Evolutionary conservation across 768 basidiomycete species (phyloP).

Genomic region (Sarcodon sp.): DNA sequence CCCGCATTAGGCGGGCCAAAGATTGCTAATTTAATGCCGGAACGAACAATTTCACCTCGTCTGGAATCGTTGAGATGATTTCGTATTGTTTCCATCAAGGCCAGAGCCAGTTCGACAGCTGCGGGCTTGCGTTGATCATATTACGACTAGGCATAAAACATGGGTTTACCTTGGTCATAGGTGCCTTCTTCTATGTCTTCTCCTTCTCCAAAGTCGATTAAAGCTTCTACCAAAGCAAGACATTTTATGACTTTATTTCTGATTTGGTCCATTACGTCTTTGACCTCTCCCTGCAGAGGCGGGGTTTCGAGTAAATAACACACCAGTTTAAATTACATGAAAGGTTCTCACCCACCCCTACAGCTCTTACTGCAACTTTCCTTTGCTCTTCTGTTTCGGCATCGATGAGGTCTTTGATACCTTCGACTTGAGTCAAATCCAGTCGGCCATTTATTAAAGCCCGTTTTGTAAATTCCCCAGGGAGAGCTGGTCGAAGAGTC

Average conservation of each 20-base stretch:
- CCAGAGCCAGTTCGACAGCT: constrained; percentile 42
- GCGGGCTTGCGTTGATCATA: neutral
- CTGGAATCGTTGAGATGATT: constrained; percentile 55
- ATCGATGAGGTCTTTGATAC: constrained; percentile 75
- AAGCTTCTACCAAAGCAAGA: constrained; percentile 71
- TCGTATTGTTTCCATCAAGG: constrained; percentile 38
- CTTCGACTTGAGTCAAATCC: constrained; percentile 85
- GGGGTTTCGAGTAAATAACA: constrained; percentile 3
- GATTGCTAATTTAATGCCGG: constrained; percentile 74
- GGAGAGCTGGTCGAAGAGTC: constrained; percentile 63
- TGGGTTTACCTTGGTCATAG: constrained; percentile 46
- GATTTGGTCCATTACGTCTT: constrained; percentile 48
- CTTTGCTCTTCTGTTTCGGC: constrained; percentile 82
- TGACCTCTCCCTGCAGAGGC: constrained; percentile 43
- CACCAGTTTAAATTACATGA: neutral
- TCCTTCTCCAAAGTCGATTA: constrained; percentile 90
- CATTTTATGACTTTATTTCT: constrained; percentile 56
- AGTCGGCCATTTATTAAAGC: constrained; percentile 73
- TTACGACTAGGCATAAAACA: neutral
- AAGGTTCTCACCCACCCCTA: constrained; percentile 36
- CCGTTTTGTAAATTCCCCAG: constrained; percentile 82
- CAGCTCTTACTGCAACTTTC: constrained; percentile 54
- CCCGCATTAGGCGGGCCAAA: constrained; percentile 92
- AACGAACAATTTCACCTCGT: constrained; percentile 73
- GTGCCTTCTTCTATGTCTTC: constrained; percentile 83